Base-by-base conservation (phyloP, 1,284 basidiomycete genomes). In the Mycosarcoma maydis region DNA sequence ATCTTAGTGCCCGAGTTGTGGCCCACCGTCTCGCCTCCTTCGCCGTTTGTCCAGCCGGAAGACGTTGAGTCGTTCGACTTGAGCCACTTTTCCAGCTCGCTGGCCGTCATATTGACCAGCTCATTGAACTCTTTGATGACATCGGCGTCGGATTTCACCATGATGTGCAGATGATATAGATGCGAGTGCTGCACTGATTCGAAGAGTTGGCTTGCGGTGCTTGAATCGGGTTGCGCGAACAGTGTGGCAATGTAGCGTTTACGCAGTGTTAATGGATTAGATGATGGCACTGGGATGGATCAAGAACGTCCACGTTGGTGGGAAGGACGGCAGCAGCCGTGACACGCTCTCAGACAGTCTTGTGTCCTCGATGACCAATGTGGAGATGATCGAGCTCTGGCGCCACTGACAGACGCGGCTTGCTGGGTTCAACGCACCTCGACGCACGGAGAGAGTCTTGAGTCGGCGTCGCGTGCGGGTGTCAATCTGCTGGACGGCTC, bases 81-180 rank as follows among this genome's bases (percentile, higher is more conserved):
- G 64, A 82, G 75, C 78, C 80, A 81, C 16, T 73, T 71, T 23
- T 69, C 55, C 24, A 82, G 65, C 44, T 78, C 77, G 29, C 57
- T 42, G 22, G 76, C 66, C 13, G 73, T 64, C 78, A 82, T 80
- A 75, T 82, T 82, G 60, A 82, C 80, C 23, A 73, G 64, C 54
- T 75, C 60, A 52, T 73, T 68, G 67, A 77, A 77, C 61, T 76
- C 73, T n/a, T 59, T 54, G 56, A 76, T 68, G 9, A 76, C 72
- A 9, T 76, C 65, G 20, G 52, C 45, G 56, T 76, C 70, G 40
- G 49, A 37, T 40, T 76, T 76, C 55, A 54, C 66, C 74, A 76
- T 76, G 37, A 11, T 58, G 61, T 40, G 49, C 50, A 30, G 58
- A 2, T 16, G 7, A 22, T 37, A 20, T 14, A 24, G 20, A 39